These are phyloP conservation scores for Theobroma grandiflorum DNA, from an alignment of 441 rosid species.

Conservation along the genomic window DNA sequence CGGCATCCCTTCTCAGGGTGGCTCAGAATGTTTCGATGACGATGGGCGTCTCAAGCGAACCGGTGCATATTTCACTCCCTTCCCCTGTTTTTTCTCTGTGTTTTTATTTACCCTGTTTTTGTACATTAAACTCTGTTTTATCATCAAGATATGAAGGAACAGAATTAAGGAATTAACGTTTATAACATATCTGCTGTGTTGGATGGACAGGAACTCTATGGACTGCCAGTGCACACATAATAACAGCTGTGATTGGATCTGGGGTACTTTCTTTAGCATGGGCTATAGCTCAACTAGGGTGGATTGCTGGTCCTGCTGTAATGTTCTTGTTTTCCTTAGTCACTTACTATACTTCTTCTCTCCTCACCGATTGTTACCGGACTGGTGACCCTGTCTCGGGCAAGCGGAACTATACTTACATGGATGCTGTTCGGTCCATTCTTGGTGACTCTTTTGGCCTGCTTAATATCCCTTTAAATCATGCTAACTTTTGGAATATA, in stretches of 20 bases:
- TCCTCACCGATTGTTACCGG: slow-evolving; percentile 61
- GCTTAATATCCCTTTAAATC: no score
- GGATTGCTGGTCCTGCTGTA: slow-evolving; percentile 61
- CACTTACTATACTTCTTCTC: slow-evolving; percentile 55
- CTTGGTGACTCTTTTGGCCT: slow-evolving; percentile 39
- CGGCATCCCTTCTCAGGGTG: background rate
- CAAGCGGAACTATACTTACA: slow-evolving; percentile 64
- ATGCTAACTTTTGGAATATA: background rate
- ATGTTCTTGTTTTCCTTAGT: slow-evolving; percentile 54
- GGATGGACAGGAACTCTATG: slow-evolving; percentile 50
- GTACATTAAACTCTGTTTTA: background rate
- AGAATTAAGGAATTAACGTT: background rate
- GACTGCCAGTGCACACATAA: slow-evolving; percentile 65
- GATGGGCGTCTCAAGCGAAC: slow-evolving; percentile 69
- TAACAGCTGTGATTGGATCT: slow-evolving; percentile 70
- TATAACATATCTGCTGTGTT: background rate
- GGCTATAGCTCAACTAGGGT: slow-evolving; percentile 70
- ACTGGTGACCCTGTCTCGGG: slow-evolving; percentile 60
- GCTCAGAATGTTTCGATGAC: slow-evolving; percentile 42
- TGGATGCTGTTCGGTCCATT: slow-evolving; percentile 60
- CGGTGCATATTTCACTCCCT: slow-evolving; percentile 35
- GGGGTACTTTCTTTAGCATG: slow-evolving; percentile 69
- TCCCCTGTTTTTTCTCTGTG: background rate
- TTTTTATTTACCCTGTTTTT: background rate
- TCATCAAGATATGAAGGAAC: background rate